Evolutionary conservation across 768 basidiomycete species (phyloP), one percentile per base, ranked within the genome.

Genomic region (Leccinum subtestaceum): DNA sequence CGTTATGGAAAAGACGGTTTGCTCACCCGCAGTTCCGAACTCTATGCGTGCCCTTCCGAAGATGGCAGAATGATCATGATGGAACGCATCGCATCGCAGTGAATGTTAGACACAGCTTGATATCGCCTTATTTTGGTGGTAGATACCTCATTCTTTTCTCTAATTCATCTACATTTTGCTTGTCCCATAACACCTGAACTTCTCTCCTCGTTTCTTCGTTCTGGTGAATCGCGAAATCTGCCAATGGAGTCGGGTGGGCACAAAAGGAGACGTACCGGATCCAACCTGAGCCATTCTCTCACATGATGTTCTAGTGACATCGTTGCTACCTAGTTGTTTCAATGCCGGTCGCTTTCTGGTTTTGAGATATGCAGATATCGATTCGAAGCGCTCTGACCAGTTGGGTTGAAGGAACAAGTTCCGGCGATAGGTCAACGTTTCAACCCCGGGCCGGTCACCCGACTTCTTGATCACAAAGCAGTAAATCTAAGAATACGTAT

Each of bases 11-110:
- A 17, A 48, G 6, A 15, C 27, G 7, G 27, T 32, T 3, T 27
- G 59, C 72, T 60, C 69, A 87, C 92, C 92, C 57, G 93, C 91
- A 23, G 93, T 95, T 5, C 93, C 93, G 71, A 95, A 95, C 59
- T 88, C 83, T 63, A 95, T 94, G 36, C 93, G 82, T 4, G 75
- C 74, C 63, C 89, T 90, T 65, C 12, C 36, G 38, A 36, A 50
- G 38, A 34, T 27, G 17, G 12, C 38, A 32, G 27, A 13, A 55
- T 38, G 17, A n/a, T 40, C 11, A 55, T 32, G 8, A 9, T 40
- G 13, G 3, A 13, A 46, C 17, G 17, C 21, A 12, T 47, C 31
- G 23, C 32, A 34, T 34, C 34, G 34, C 9, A 36, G 27, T 21
- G 2, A 55, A 27, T 15, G 21, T 63, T 48, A 40, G 51, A 36